Evolutionary conservation across 257 asterid genomes (phyloP).

Genomic region (Solanum etuberosum): DNA sequence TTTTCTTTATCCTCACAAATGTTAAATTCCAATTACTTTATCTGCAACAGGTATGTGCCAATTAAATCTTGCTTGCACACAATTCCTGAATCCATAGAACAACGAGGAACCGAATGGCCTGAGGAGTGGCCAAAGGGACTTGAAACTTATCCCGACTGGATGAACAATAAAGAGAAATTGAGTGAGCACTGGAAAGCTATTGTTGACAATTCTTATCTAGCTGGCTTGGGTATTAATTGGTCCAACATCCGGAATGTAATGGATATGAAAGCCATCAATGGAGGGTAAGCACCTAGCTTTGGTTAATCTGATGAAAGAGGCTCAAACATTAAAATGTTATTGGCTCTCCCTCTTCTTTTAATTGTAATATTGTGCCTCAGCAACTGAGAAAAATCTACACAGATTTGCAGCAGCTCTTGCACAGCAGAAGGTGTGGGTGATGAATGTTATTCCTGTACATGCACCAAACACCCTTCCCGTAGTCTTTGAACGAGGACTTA

Average conservation of each 20-base stretch:
- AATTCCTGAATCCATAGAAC: slow-evolving; percentile 75
- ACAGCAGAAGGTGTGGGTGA: slow-evolving; percentile 70
- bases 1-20: neutral
- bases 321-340: neutral
- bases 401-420: slow-evolving; percentile 92
- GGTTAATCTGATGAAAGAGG: neutral
- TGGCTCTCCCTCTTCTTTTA: neutral
- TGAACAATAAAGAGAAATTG: slow-evolving; percentile 53
- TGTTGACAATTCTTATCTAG: slow-evolving; percentile 69
- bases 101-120: slow-evolving; percentile 97
- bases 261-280: slow-evolving; percentile 74
- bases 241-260: slow-evolving; percentile 54
- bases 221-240: slow-evolving; percentile 85
- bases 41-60: slow-evolving; percentile 44
- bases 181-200: slow-evolving; percentile 69
- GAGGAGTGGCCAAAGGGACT: slow-evolving; percentile 93
- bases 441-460: slow-evolving; percentile 80
- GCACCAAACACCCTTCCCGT: slow-evolving; percentile 86
- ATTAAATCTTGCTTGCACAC: slow-evolving; percentile 55
- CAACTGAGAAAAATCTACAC: slow-evolving; percentile 4
- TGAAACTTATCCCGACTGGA: slow-evolving; percentile 78
- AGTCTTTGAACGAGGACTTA: slow-evolving; percentile 79
- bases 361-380: neutral
- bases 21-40: neutral
- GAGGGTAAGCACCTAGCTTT: slow-evolving; percentile 49